Evolutionary conservation across 176 grass and related monocot species (phyloP).

Genomic region (Aegilops bicornis): DNA sequence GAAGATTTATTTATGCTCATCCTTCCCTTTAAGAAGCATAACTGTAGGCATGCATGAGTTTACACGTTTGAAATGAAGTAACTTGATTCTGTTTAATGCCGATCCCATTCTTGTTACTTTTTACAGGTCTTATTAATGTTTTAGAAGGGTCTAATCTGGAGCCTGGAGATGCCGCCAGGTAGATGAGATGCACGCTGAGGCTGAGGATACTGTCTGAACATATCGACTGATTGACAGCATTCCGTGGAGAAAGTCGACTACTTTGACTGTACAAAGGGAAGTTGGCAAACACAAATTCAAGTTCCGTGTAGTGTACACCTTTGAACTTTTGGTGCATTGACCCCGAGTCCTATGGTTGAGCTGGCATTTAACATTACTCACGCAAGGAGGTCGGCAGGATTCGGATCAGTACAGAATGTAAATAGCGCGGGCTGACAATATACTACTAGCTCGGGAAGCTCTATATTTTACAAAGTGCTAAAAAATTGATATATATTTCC

Average conservation of each 20-base stretch:
- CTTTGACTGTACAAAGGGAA: neutral
- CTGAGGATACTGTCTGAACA: constrained; percentile 14
- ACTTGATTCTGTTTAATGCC: neutral
- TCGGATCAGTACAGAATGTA: neutral
- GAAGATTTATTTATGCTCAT: neutral
- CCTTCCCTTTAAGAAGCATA: constrained; percentile 1
- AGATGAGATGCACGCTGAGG: constrained; percentile 8
- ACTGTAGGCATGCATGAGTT: neutral
- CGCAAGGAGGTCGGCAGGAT: neutral
- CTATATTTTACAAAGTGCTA: neutral
- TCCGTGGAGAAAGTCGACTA: neutral
- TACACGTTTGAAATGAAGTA: constrained; percentile 20
- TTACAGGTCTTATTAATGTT: constrained; percentile 13
- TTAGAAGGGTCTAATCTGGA: constrained; percentile 29
- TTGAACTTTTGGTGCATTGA: constrained; percentile 14
- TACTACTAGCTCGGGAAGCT: neutral
- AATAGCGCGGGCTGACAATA: neutral
- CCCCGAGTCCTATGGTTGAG: neutral
- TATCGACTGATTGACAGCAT: neutral
- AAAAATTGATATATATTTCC: neutral
- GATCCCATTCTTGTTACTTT: constrained; percentile 28
- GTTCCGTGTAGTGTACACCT: neutral
- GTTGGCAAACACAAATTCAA: constrained; percentile 21
- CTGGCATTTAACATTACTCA: neutral
- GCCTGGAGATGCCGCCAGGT: constrained; percentile 13